Conservation (phyloP, 192 early-diverging fungal species). For the Rhizophagus prolifer region DNA sequence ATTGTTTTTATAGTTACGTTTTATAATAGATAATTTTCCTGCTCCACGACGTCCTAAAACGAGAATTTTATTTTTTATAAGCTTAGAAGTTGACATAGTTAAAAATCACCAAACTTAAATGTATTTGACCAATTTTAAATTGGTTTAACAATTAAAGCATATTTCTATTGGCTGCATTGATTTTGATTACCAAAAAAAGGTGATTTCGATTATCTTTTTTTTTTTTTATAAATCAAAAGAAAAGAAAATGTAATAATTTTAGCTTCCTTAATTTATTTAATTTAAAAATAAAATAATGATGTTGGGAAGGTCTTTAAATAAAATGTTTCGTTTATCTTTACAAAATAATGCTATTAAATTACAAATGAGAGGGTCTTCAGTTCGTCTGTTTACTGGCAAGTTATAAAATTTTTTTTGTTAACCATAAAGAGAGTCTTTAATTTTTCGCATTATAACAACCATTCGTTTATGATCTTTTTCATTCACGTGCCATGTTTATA, state of each 20-base stretch:
- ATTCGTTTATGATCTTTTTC: not conserved
- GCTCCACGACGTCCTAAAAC: slow-evolving; percentile 53
- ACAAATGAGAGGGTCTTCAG: not conserved
- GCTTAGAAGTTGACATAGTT: not conserved
- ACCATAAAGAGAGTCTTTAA: too few relatives aligned
- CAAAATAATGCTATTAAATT: not conserved
- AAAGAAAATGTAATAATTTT: not conserved
- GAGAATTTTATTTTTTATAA: slow-evolving; percentile 54
- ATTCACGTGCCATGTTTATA: not conserved
- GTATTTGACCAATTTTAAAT: not conserved
- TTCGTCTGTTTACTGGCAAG: not conserved
- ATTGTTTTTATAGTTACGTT: slow-evolving; percentile 41
- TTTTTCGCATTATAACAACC: too few relatives aligned
- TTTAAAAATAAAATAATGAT: not conserved
- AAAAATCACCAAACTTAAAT: not conserved
- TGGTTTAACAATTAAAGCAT: not conserved
- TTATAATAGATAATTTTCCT: slow-evolving; percentile 50
- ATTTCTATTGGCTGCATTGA: too few relatives aligned
- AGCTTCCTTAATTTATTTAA: too few relatives aligned
- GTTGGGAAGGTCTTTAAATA: not conserved
- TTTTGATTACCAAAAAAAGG: too few relatives aligned
- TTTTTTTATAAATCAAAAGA: too few relatives aligned
- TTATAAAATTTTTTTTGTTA: not conserved
- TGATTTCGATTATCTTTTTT: not conserved
- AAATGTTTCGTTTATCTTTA: not conserved